phyloP scores from a whole-genome alignment of 176 grass and related monocot genomes.

The Rhipidocladum racemiflorum region DNA sequence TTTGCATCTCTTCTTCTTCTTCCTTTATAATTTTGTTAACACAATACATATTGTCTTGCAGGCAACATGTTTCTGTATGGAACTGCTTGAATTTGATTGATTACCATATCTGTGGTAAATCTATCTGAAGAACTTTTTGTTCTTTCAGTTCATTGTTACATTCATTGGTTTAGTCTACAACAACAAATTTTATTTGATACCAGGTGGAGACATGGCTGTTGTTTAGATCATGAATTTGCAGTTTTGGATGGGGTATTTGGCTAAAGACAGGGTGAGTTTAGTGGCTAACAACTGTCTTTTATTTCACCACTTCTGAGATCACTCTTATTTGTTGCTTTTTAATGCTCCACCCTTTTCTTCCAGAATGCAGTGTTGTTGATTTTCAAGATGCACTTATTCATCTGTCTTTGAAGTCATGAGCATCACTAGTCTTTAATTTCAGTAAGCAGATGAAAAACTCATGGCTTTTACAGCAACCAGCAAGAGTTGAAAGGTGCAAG shows the following conservation, averaged over 20 bases:
- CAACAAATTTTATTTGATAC: slow-evolving; percentile 1
- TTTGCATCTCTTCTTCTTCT: not conserved
- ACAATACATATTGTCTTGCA: slow-evolving; percentile 22
- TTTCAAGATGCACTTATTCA: slow-evolving; percentile 31
- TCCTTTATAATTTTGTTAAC: slow-evolving; percentile 3
- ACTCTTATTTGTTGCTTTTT: slow-evolving; percentile 19
- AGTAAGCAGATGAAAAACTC: slow-evolving; percentile 38
- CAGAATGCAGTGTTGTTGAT: slow-evolving; percentile 33
- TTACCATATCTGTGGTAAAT: slow-evolving; percentile 33
- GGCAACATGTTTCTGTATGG: slow-evolving; percentile 61
- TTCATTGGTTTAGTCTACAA: not conserved
- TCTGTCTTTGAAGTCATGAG: slow-evolving; percentile 52
- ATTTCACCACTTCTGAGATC: not conserved
- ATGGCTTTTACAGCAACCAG: slow-evolving; percentile 21
- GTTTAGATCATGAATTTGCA: slow-evolving; percentile 48
- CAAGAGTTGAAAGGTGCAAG: slow-evolving; percentile 32
- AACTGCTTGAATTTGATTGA: slow-evolving; percentile 45
- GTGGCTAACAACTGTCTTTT: not conserved
- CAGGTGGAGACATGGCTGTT: slow-evolving; percentile 33
- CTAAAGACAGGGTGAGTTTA: slow-evolving; percentile 43
- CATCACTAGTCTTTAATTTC: slow-evolving; percentile 31
- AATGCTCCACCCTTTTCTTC: slow-evolving; percentile 10
- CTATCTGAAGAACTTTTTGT: not conserved
- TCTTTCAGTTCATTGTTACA: slow-evolving; percentile 7
- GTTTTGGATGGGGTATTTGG: slow-evolving; percentile 34